phyloP scores from a whole-genome alignment of 2,329 filamentous ascomycete species.

The Aureobasidium musti region DNA sequence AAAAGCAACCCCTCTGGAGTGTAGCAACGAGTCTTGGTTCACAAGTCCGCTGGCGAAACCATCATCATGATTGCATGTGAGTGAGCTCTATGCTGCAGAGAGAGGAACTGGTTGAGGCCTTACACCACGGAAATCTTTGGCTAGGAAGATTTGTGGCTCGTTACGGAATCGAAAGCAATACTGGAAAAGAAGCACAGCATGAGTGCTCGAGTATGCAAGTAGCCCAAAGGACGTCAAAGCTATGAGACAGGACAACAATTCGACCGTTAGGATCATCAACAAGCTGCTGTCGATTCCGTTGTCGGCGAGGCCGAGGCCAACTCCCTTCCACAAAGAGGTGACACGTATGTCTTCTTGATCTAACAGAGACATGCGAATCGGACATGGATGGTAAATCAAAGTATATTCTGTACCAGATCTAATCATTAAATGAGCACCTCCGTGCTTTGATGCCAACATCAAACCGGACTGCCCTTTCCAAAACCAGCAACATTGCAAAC shows the following conservation, averaged over 20 bases:
- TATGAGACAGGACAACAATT: neutral
- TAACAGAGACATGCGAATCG: no score
- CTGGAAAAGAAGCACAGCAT: neutral
- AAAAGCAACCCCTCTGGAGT: neutral
- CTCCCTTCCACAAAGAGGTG: neutral
- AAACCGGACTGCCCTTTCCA: neutral
- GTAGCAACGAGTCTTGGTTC: neutral
- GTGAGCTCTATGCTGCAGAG: neutral
- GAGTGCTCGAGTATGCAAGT: neutral
- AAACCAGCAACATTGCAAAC: neutral
- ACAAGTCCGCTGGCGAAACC: neutral
- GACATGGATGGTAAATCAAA: no score
- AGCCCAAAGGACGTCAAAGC: neutral
- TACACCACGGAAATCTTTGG: neutral
- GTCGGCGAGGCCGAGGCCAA: neutral
- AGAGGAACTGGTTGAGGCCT: neutral
- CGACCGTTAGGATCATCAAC: neutral
- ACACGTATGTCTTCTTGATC: neutral
- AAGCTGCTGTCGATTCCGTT: neutral
- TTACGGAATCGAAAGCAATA: neutral
- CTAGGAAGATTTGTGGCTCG: neutral
- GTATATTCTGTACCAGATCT: neutral
- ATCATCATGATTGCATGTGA: neutral
- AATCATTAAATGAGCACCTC: neutral
- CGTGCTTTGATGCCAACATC: neutral